Base-by-base conservation (phyloP, 331 rosid genomes). In the Erythrophleum ivorense region DNA sequence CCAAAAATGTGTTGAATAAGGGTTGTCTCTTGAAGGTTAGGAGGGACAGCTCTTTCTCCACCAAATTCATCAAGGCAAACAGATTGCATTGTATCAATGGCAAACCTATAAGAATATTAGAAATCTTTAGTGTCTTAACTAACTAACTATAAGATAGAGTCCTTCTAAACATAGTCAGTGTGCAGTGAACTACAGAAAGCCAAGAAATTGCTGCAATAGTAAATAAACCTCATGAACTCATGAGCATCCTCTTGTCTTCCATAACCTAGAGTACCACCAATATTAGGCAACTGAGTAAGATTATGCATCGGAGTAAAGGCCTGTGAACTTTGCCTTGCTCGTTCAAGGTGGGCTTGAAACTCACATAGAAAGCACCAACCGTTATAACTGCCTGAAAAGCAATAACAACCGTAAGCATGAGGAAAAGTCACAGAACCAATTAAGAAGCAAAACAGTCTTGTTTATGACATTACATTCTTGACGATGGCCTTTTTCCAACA, bases 181-280 rank as follows among this genome's bases (percentile, higher is more conserved):
- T 13, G 34, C 18, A 76, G 67, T 50, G 48, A 41, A 68, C 76
- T n/a, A 68, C 11, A 24, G 16, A 49, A 31, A 15, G 45, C 49
- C 29, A 81, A 77, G 71, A 71, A 38, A 57, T 1, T 13, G 53
- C 80, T 13, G 65, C 33, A 54, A 50, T 48, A 33, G 73, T 65
- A 66, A 81, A 59, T 84, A 78, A 80, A 96, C 99, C 99, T 90
- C 99, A 96, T 96, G 84, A 96, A 88, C 87, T 96, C 99, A 57
- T 96, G 99, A 71, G 99, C 99, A 89, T 96, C 99, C 88, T 96
- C 98, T 85, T 96, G 99, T 81, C 97, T 88, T 83, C 99, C 99
- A 40, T 86, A 88, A 75, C 97, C 98, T 43, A 96, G 84, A 75
- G 92, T 91, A 78, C 97, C 98, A 58, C 98, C 94, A 69, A 96